Evolutionary conservation across 2,329 filamentous ascomycete species (phyloP), one percentile per base, ranked within the genome.

Genomic region (Cordyceps fumosorosea): DNA sequence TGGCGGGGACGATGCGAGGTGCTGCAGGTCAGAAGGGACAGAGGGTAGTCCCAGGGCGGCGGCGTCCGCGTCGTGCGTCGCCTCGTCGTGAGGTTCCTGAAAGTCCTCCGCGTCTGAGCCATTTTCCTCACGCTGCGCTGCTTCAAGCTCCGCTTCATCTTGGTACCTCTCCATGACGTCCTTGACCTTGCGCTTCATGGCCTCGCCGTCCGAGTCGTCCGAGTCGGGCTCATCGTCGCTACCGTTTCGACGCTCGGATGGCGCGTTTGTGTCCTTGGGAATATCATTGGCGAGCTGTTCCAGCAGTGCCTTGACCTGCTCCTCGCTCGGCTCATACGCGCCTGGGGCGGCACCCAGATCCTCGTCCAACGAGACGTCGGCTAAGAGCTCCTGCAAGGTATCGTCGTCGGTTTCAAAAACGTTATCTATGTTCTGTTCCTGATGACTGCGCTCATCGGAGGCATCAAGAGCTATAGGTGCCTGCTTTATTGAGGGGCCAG

Each of bases 301-400:
- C 2, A 78, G 63, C 1, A 78, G 67, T 0, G 72, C 72, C 47
- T 69, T 71, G 50, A 77, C 73, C 8, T 74, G 66, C 4, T 71
- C 72, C 16, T 74, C 71, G 32, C 69, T 68, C 1, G 73, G 67
- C 34, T 69, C 68, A 8, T 61, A 50, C 4, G 54, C 20, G 37
- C 20, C 18, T 10, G 22, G 12, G 20, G 62, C 34, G 64, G 61
- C 34, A 64, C 64, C 65, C 56, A 69, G 66, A 3, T 60, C 64
- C 24, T 76, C 72, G 12, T 77, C 73, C 0, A 73, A 67, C 40
- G 70, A 70, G 1, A 81, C 73, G 32, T 78, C 76, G 2, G 73
- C 75, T 2, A 85, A 73, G 11, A 85, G 73, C 63, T 83, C 81
- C 60, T 84, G 77, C 0, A 84, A 72, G 1, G 77, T 80, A 53